Base-by-base conservation (phyloP, 805 yeast species). In the Saccharomycopsis javanensis region DNA sequence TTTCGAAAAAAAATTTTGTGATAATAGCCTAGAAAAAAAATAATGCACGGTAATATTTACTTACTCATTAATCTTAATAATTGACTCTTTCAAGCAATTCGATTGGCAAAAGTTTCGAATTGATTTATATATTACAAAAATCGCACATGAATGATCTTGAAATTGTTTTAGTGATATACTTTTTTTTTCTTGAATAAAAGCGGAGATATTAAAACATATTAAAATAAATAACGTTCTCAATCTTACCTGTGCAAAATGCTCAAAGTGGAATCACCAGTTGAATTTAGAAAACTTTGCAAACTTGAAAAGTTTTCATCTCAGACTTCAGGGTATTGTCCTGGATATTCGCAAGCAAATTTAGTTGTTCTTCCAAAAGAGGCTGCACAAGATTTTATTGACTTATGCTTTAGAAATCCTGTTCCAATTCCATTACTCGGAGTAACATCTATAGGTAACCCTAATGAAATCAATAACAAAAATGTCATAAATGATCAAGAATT, bases 281-380 rank as follows among this genome's bases (percentile, higher is more conserved):
- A 54, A 52, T n/a, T 63, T 35, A 57, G 66, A 57, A 51, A 58
- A 16, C 59, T 60, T 28, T 64, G 66, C 54, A 54, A 63, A 11
- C 11, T 48, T 15, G 64, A 56, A 35, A 28, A 34, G 23, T 51
- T 51, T 42, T 57, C 62, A 16, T 50, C 64, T 18, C 64, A 63
- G 23, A 64, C 67, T 13, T 63, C 66, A 7, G 66, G 67, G 4
- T 30, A 55, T 6, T 55, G 62, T 27, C 65, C 67, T 5, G 72
- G 73, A 4, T 68, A 65, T 56, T 66, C 68, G 1, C 78, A 74
- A 60, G 77, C 75, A 2, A 74, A 74, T 57, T 60, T 74, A 38
- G 56, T 74, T 25, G 69, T 72, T 15, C 62, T 74, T 4, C 77
- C 75, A 2, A 37, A 58, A n/a, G 56, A 63, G 31, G 64, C 63